Evolutionary conservation across 1,284 basidiomycete species (phyloP).

Genomic region (Trichosporon faecale): DNA sequence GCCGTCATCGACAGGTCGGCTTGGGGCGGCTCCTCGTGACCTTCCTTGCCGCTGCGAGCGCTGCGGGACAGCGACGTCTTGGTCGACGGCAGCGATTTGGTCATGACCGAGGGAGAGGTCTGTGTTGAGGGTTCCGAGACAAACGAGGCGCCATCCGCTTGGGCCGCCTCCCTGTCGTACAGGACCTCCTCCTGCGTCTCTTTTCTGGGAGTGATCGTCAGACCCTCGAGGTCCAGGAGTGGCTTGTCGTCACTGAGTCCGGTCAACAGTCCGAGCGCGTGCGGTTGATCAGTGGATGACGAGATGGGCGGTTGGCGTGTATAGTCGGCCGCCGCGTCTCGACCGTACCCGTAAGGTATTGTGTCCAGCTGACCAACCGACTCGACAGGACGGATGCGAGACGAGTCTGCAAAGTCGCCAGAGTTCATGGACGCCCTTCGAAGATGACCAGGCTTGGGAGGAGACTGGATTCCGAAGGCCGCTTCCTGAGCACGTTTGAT

Average conservation of each 20-base stretch:
- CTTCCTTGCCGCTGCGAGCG: slow-evolving; percentile 47
- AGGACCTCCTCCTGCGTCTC: slow-evolving; percentile 12
- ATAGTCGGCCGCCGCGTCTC: slow-evolving; percentile 15
- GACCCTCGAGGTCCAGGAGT: slow-evolving; percentile 8
- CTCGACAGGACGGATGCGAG: slow-evolving; percentile 17
- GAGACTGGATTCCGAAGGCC: background rate
- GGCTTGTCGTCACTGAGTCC: slow-evolving; percentile 9
- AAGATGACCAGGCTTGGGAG: background rate
- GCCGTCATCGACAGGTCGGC: slow-evolving; percentile 24
- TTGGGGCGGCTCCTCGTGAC: slow-evolving; percentile 16
- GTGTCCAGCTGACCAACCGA: slow-evolving; percentile 13
- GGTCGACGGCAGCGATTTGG: slow-evolving; percentile 47
- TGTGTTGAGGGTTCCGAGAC: slow-evolving; percentile 21
- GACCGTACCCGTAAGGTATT: slow-evolving; percentile 16
- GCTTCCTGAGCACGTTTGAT: slow-evolving; percentile 13
- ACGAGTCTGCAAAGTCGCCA: slow-evolving; percentile 18
- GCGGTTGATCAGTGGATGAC: slow-evolving; percentile 12
- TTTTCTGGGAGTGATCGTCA: slow-evolving; percentile 7
- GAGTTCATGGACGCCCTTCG: slow-evolving; percentile 19
- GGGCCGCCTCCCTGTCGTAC: slow-evolving; percentile 19
- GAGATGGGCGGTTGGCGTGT: slow-evolving; percentile 21
- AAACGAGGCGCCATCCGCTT: slow-evolving; percentile 25
- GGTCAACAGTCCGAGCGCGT: background rate
- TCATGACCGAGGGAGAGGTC: slow-evolving; percentile 41
- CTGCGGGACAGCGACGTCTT: slow-evolving; percentile 50